phyloP scores from a whole-genome alignment of 2,329 filamentous ascomycete genomes.

The Albifimbria verrucaria region DNA sequence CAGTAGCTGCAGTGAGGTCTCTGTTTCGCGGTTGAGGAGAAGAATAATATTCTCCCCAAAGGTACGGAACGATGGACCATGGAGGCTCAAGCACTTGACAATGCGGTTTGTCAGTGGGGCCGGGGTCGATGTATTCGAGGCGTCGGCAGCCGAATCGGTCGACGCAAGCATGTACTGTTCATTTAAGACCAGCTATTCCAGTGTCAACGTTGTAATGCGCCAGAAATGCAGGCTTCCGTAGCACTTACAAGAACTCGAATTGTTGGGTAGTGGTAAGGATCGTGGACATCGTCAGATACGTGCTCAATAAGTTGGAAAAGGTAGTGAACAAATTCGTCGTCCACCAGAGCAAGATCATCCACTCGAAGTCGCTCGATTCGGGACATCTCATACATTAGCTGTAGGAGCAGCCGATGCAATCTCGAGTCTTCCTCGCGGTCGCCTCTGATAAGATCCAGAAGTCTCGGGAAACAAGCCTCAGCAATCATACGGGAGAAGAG shows the following conservation, averaged over 20 bases:
- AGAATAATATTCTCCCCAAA: conserved; percentile 98
- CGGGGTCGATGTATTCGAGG: conserved; percentile 24
- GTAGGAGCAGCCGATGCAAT: conserved; percentile 77
- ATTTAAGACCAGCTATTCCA: conserved; percentile 95
- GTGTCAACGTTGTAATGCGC: neutral
- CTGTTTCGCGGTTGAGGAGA: conserved; percentile 88
- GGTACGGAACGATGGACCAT: conserved; percentile 80
- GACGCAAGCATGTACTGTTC: conserved; percentile 93
- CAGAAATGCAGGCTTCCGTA: neutral
- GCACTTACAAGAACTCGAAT: conserved; percentile 81
- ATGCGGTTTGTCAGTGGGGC: conserved; percentile 81
- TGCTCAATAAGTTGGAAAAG: conserved; percentile 87
- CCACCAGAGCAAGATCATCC: conserved; percentile 72
- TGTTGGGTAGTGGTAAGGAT: conserved; percentile 93
- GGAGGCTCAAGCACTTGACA: conserved; percentile 80
- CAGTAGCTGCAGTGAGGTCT: conserved; percentile 91
- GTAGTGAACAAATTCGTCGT: conserved; percentile 78
- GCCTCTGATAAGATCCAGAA: conserved; percentile 76
- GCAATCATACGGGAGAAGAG: conserved; percentile 85
- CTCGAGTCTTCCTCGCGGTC: conserved; percentile 63
- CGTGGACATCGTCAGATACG: conserved; percentile 79
- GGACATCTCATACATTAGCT: conserved; percentile 95
- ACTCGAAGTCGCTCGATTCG: conserved; percentile 77
- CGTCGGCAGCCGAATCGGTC: conserved; percentile 46
- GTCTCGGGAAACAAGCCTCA: conserved; percentile 77